Evolutionary conservation across 2,329 filamentous ascomycete genomes (phyloP).

Genomic region (Hypocreales sp.): DNA sequence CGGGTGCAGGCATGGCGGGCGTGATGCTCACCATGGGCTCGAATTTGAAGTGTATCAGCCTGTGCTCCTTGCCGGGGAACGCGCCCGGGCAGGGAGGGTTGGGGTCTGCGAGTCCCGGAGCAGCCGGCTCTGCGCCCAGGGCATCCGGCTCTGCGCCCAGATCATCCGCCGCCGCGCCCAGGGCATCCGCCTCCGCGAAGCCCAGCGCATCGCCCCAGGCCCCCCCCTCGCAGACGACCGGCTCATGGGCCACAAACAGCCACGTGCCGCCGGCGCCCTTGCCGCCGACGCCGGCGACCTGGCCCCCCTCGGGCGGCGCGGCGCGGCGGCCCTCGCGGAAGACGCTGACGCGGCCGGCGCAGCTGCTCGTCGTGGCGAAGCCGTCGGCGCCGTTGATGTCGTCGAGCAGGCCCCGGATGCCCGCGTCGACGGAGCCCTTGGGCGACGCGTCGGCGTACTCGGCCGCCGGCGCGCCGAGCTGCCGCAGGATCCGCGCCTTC

Average conservation of each 20-base stretch:
- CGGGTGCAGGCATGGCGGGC: not conserved
- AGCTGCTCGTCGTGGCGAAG: slow-evolving; percentile 85
- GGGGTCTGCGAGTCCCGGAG: too few species aligned
- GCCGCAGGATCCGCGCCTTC: slow-evolving; percentile 58
- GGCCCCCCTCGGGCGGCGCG: slow-evolving; percentile 4
- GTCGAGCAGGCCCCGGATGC: slow-evolving; percentile 61
- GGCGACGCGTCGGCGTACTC: slow-evolving; percentile 75
- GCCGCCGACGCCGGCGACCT: slow-evolving; percentile 52
- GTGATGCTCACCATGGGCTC: slow-evolving; percentile 74
- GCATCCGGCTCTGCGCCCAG: too few species aligned
- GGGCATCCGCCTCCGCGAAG: slow-evolving; percentile 8
- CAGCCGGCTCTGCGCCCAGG: too few species aligned
- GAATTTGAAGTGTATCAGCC: slow-evolving; percentile 73
- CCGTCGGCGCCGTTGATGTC: slow-evolving; percentile 63
- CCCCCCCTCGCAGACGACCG: slow-evolving; percentile 15
- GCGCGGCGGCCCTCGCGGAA: slow-evolving; percentile 64
- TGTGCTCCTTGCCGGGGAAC: slow-evolving; percentile 16
- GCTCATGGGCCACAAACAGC: slow-evolving; percentile 79
- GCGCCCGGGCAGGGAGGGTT: too few species aligned
- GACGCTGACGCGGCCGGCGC: slow-evolving; percentile 72
- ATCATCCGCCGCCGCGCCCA: slow-evolving; percentile 12
- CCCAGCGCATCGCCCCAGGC: slow-evolving; percentile 16
- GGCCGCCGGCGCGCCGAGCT: slow-evolving; percentile 50
- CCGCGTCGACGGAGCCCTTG: slow-evolving; percentile 72
- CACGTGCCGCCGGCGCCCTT: slow-evolving; percentile 76